Evolutionary conservation across 2,329 filamentous ascomycete genomes (phyloP).

Genomic region (Fusarium transvaalense): DNA sequence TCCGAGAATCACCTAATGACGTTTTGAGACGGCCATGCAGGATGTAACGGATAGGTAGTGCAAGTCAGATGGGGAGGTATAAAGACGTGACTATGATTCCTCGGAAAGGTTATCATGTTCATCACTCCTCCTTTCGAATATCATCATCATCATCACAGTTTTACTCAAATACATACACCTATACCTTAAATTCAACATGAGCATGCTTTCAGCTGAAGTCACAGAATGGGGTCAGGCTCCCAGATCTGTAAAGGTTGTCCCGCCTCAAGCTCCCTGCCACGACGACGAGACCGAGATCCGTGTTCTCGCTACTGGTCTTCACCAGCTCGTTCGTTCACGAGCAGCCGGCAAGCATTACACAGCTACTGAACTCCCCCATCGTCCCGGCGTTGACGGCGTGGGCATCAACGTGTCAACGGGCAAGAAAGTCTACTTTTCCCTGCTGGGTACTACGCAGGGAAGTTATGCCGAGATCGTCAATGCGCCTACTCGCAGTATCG

Average conservation of each 20-base stretch:
- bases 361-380: slow-evolving; percentile 61
- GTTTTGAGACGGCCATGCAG: background rate
- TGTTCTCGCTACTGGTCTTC: slow-evolving; percentile 65
- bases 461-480: slow-evolving; percentile 64
- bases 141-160: background rate
- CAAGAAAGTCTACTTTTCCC: slow-evolving; percentile 63
- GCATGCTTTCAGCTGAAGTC: slow-evolving; percentile 57
- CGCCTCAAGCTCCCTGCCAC: slow-evolving; percentile 53
- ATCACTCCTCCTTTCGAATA: background rate
- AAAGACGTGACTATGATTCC: slow-evolving; percentile 20
- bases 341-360: slow-evolving; percentile 68
- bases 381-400: slow-evolving; percentile 66
- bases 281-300: slow-evolving; percentile 61
- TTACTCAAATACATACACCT: background rate
- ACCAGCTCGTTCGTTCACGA: slow-evolving; percentile 65
- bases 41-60: too few relatives aligned
- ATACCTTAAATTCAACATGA: slow-evolving; percentile 33
- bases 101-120: background rate
- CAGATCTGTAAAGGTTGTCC: slow-evolving; percentile 48
- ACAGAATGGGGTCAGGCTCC: slow-evolving; percentile 54
- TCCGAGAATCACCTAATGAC: background rate
- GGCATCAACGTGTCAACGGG: slow-evolving; percentile 60
- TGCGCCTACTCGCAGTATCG: slow-evolving; percentile 55
- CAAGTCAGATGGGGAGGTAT: slow-evolving; percentile 9
- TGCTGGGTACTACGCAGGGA: slow-evolving; percentile 54